phyloP scores from a whole-genome alignment of 805 yeast genomes.

The Lipomyces chichibuensis region DNA sequence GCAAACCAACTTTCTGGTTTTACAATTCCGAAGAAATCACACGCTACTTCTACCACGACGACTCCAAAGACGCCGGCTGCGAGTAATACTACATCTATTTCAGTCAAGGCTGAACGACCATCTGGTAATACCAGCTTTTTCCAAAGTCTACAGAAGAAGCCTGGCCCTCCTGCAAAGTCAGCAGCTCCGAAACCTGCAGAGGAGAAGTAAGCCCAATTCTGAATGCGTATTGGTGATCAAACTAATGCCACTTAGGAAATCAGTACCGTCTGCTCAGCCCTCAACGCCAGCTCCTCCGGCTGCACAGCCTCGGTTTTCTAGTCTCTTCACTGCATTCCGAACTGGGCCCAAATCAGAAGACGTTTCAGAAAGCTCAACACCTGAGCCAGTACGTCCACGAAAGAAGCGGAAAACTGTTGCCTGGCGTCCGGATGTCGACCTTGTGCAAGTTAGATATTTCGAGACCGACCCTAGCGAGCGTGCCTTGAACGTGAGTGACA shows the following conservation, averaged over 20 bases:
- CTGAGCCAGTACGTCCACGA: slow-evolving; percentile 12
- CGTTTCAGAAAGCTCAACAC: slow-evolving; percentile 3
- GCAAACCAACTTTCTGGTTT: slow-evolving; percentile 13
- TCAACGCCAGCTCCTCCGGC: slow-evolving; percentile 17
- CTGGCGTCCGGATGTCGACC: slow-evolving; percentile 43
- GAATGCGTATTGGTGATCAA: not conserved
- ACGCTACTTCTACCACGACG: not conserved
- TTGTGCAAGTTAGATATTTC: slow-evolving; percentile 41
- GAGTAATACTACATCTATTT: not conserved
- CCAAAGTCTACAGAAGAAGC: slow-evolving; percentile 25
- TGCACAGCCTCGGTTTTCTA: slow-evolving; percentile 13
- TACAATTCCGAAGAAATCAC: slow-evolving; percentile 19
- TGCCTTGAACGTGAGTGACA: slow-evolving; percentile 13
- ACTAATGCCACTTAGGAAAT: slow-evolving; percentile 10
- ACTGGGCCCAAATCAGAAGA: slow-evolving; percentile 13
- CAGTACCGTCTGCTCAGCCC: not conserved
- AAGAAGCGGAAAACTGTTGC: slow-evolving; percentile 40
- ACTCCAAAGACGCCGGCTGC: slow-evolving; percentile 5
- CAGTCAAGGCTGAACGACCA: slow-evolving; percentile 12
- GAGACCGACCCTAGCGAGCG: slow-evolving; percentile 38
- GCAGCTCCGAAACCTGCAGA: not conserved
- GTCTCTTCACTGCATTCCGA: slow-evolving; percentile 5
- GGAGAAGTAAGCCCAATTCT: slow-evolving; percentile 5
- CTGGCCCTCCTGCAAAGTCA: slow-evolving; percentile 8
- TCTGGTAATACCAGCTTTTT: slow-evolving; percentile 27